Percentiles rank a stretch among this genome's conserved stretches.
phyloP scores from a whole-genome alignment of 2,329 filamentous ascomycete species.

The Colletotrichum truncatum region DNA sequence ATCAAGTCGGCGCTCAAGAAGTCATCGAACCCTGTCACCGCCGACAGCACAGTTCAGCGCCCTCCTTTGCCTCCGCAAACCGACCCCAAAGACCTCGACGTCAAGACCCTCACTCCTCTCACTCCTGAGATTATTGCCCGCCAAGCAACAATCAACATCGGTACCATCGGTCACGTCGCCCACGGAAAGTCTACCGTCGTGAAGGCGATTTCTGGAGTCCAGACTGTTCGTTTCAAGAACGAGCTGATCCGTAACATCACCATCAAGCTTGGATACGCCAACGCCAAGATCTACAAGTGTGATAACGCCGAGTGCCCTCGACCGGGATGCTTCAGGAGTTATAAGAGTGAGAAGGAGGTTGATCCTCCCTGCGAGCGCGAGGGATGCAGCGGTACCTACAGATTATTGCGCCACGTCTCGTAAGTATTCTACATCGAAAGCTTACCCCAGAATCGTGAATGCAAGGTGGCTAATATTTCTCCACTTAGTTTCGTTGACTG shows the following conservation, averaged over 20 bases:
- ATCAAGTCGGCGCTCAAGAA: constrained; percentile 91
- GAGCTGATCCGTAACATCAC: constrained; percentile 99
- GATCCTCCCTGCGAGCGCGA: constrained; percentile 96
- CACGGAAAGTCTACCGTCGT: constrained; percentile 99
- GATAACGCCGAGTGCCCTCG: constrained; percentile 91
- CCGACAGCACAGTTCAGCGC: constrained; percentile 63
- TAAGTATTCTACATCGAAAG: constrained; percentile 57
- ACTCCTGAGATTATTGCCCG: constrained; percentile 97
- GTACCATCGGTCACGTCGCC: constrained; percentile 97
- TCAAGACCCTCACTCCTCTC: constrained; percentile 81
- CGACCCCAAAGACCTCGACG: constrained; percentile 87
- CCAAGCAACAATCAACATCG: constrained; percentile 99
- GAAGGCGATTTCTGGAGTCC: constrained; percentile 98
- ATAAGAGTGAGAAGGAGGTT: constrained; percentile 98
- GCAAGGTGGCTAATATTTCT: constrained; percentile 34
- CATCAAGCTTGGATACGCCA: constrained; percentile 99
- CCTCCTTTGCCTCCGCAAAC: constrained; percentile 83
- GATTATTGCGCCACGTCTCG: constrained; percentile 91
- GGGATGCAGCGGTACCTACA: constrained; percentile 87
- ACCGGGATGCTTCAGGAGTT: constrained; percentile 95
- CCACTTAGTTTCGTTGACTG: constrained; percentile 88
- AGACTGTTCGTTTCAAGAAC: constrained; percentile 99
- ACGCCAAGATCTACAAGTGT: constrained; percentile 99
- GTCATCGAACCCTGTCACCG: constrained; percentile 51
- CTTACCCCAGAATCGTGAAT: constrained; percentile 13